A percentile compares a stretch with the other conserved stretches of the same genome.
phyloP scores from a whole-genome alignment of 768 basidiomycete genomes.

The Naganishia kalamii region DNA sequence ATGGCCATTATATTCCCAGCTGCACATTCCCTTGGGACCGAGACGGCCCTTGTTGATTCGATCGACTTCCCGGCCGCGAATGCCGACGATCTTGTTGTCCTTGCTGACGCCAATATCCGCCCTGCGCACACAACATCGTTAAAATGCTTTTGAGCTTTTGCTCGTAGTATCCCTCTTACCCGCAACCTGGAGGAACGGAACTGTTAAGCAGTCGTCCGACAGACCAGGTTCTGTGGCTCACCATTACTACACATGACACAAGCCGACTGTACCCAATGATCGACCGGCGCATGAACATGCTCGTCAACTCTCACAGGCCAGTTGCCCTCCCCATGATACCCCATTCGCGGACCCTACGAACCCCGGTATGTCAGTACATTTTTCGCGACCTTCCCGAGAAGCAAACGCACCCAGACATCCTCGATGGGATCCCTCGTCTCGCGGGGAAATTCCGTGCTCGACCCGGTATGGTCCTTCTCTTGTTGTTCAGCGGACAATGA shows the following conservation, averaged over 20 bases:
- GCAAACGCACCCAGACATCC: slow-evolving; percentile 15
- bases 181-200: neutral
- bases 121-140: slow-evolving; percentile 20
- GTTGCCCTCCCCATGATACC: slow-evolving; percentile 21
- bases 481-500: neutral
- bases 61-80: slow-evolving; percentile 25
- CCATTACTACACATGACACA: slow-evolving; percentile 23
- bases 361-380: neutral
- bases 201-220: neutral
- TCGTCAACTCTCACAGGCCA: slow-evolving; percentile 24
- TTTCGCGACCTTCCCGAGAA: neutral
- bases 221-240: neutral
- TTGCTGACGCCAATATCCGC: slow-evolving; percentile 29
- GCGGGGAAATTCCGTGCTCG: slow-evolving; percentile 2
- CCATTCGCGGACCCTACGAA: slow-evolving; percentile 9
- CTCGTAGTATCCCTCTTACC: neutral
- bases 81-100: slow-evolving; percentile 30
- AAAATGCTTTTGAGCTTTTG: neutral
- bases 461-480: neutral
- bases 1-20: slow-evolving; percentile 24
- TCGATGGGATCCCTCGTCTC: slow-evolving; percentile 20
- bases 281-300: slow-evolving; percentile 17
- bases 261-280: slow-evolving; percentile 21
- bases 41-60: slow-evolving; percentile 32
- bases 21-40: slow-evolving; percentile 31